Percentiles rank a stretch among this genome's conserved stretches.
Evolutionary conservation across 257 asterid species (phyloP).

Genomic region (Plantago elongata): DNA sequence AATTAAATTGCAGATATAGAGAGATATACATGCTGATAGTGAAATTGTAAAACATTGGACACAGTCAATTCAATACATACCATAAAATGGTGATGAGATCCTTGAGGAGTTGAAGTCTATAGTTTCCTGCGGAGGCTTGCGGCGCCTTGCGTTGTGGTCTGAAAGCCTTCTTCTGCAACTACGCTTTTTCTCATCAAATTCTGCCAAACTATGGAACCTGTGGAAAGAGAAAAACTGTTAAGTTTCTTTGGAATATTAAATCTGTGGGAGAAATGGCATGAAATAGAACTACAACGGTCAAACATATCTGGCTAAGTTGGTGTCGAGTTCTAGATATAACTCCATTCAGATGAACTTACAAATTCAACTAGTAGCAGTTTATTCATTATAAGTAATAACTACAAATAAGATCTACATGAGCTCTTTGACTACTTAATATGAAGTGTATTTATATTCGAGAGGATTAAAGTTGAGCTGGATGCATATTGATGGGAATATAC

Average conservation of each 20-base stretch:
- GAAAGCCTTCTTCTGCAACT: conserved; percentile 90
- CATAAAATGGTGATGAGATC: conserved; percentile 54
- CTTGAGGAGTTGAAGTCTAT: conserved; percentile 54
- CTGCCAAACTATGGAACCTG: conserved; percentile 87
- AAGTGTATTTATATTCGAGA: neutral
- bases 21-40: conserved; percentile 4
- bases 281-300: neutral
- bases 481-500: conserved; percentile 19
- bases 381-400: neutral
- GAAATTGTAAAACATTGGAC: neutral
- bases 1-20: neutral
- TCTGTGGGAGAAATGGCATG: neutral
- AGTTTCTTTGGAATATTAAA: neutral
- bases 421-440: neutral
- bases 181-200: conserved; percentile 87
- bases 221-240: neutral
- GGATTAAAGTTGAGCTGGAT: no score
- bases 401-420: neutral
- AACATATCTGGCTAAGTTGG: neutral
- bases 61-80: conserved; percentile 29
- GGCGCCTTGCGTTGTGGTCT: conserved; percentile 92
- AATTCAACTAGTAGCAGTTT: neutral
- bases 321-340: neutral
- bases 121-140: conserved; percentile 78
- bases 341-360: neutral